Evolutionary conservation across 1,284 basidiomycete genomes (phyloP), one percentile per base, ranked within the genome.

Genomic region (Agroathelia rolfsii): DNA sequence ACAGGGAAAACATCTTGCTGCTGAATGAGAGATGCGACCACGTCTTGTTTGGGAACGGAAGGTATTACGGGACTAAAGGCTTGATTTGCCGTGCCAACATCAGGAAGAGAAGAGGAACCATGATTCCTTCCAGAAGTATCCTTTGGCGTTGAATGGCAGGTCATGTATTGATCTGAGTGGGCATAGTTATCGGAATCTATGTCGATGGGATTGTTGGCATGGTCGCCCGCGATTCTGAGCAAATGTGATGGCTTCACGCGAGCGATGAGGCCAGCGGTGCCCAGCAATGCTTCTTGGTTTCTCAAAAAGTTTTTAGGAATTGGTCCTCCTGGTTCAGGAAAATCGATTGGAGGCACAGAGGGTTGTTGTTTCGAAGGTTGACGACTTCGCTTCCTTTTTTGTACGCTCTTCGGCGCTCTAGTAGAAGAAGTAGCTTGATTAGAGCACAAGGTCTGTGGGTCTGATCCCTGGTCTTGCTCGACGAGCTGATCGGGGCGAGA

Each of bases 1-100:
- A 83, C 65, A 10, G 77, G 74, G 27, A 77, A 68, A n/a, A 78
- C 63, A 34, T 79, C 75, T 45, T 67, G 72, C 50, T 80, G 72
- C 28, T 62, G 65, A 23, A 76, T 56, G 11, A 83, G 56, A 19
- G 73, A 64, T 0, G 59, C 56, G 5, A 80, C 56, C 15, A 82
- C 65, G 32, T 81, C 76, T 28, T 72, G 62, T 17, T 59, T 66
- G 11, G 65, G 59, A 1, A 72, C 69, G 3, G 57, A 41, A 18
- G 68, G 64, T 4, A 76, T 44, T n/a, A 42, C 40, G 21, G 34
- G 21, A 14, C 25, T 24, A 7, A 14, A 36, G 13, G 30, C n/a
- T 28, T n/a, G n/a, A n/a, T n/a, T n/a, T n/a, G 30, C 17, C 41
- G 36, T 30, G 36, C 34, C 1, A 32, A n/a, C n/a, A 35, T 24